Conservation (phyloP, 1,284 basidiomycete genomes). For the Sporisorium exsertum region DNA sequence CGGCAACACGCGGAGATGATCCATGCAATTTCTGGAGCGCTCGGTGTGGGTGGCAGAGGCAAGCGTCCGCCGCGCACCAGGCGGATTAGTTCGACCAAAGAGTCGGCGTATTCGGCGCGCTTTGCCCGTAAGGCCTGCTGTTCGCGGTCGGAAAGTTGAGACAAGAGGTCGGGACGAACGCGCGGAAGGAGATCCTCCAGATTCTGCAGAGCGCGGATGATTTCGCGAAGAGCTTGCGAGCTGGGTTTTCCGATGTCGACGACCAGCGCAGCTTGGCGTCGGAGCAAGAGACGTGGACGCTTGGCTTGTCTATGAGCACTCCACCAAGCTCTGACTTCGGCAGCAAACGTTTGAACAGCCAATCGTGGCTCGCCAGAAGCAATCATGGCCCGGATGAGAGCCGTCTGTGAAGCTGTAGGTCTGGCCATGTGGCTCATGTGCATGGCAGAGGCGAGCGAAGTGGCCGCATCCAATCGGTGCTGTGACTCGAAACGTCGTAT, state of each 20-base stretch:
- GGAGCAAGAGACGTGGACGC: constrained; percentile 10
- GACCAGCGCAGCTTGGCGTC: constrained; percentile 27
- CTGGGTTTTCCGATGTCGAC: constrained; percentile 33
- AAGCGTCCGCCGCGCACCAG: constrained; percentile 22
- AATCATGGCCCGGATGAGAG: constrained; percentile 33
- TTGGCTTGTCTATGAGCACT: constrained; percentile 20
- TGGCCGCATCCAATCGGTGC: constrained; percentile 22
- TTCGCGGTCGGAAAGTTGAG: constrained; percentile 16
- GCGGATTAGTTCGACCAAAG: constrained; percentile 33
- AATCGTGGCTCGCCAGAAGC: constrained; percentile 14
- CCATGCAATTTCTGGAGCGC: constrained; percentile 38
- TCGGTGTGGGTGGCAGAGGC: constrained; percentile 23
- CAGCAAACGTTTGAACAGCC: constrained; percentile 26
- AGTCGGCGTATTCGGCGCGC: constrained; percentile 31
- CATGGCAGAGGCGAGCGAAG: constrained; percentile 27
- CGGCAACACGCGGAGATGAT: constrained; percentile 44
- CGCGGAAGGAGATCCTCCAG: constrained; percentile 20
- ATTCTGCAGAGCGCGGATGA: constrained; percentile 23
- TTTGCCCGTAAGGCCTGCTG: constrained; percentile 19
- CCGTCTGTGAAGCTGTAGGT: constrained; percentile 23
- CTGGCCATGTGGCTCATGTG: constrained; percentile 20
- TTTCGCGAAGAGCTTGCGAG: constrained; percentile 28
- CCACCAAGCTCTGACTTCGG: constrained; percentile 45
- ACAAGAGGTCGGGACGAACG: constrained; percentile 19
- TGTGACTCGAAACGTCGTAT: constrained; percentile 25